Evolutionary conservation across 352 stramenopile genomes (phyloP).

Genomic region (Pythium aquatile): DNA sequence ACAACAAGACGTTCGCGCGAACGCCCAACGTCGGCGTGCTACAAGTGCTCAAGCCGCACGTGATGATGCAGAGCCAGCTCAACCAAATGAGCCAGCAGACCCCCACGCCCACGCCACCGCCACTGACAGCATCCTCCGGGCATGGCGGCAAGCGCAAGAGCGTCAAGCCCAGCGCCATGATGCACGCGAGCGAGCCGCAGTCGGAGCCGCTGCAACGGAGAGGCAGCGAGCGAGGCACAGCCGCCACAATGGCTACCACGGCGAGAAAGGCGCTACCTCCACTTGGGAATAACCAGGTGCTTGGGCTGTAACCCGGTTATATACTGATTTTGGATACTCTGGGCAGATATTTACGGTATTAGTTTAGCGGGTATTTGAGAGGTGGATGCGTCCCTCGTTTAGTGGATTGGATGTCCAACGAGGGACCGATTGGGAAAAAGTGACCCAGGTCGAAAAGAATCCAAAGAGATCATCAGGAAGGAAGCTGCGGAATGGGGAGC

Average conservation of each 20-base stretch:
- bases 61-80: conserved; percentile 49
- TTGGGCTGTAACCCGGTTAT: conserved; percentile 13
- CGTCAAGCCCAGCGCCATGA: conserved; percentile 24
- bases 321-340: conserved; percentile 5
- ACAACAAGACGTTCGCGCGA: conserved; percentile 91
- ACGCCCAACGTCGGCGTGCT: conserved; percentile 87
- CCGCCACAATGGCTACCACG: conserved; percentile 4
- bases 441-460: conserved; percentile 21
- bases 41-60: conserved; percentile 83
- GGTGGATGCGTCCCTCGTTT: conserved; percentile 7
- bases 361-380: background rate
- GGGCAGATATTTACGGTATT: background rate
- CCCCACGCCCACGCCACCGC: background rate
- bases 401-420: background rate
- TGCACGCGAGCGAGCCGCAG: conserved; percentile 1
- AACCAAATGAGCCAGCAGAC: conserved; percentile 12
- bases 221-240: conserved; percentile 39
- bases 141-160: conserved; percentile 24
- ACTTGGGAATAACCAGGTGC: conserved; percentile 48
- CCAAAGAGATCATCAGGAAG: conserved; percentile 10
- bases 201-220: conserved; percentile 35
- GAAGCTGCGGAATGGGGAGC: conserved; percentile 7
- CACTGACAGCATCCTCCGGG: background rate
- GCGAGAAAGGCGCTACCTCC: conserved; percentile 50
- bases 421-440: conserved; percentile 7